Conservation (phyloP, 1,284 basidiomycete species). For the Mycena sp. region DNA sequence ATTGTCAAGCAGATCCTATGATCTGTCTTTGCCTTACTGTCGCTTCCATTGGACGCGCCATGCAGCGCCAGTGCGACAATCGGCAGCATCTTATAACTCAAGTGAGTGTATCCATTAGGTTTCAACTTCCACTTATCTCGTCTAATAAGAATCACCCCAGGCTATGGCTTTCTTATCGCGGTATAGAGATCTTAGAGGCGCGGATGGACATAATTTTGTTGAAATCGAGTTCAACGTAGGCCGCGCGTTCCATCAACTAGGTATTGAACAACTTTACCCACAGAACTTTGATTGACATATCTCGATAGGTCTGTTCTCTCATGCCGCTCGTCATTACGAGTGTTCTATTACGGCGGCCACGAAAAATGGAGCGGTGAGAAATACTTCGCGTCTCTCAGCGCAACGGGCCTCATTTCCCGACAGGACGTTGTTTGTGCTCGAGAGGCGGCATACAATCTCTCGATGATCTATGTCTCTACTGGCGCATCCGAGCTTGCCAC, state of each 20-base stretch:
- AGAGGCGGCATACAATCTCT: conserved; percentile 91
- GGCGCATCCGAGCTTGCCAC: conserved; percentile 77
- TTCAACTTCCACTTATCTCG: background rate
- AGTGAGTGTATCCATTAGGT: conserved; percentile 47
- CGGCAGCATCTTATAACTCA: conserved; percentile 87
- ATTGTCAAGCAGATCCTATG: conserved; percentile 85
- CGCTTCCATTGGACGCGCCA: conserved; percentile 87
- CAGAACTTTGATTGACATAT: too few relatives aligned
- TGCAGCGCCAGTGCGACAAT: conserved; percentile 96
- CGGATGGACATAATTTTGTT: conserved; percentile 56
- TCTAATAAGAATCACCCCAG: too few relatives aligned
- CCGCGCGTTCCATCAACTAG: conserved; percentile 89
- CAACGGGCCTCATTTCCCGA: too few relatives aligned
- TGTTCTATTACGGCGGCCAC: conserved; percentile 70
- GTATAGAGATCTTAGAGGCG: conserved; percentile 70
- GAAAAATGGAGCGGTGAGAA: background rate
- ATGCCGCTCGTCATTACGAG: conserved; percentile 88
- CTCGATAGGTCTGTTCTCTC: conserved; percentile 84
- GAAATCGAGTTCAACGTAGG: conserved; percentile 96
- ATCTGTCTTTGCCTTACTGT: conserved; percentile 86
- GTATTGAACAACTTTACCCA: too few relatives aligned
- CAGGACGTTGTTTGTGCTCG: conserved; percentile 61
- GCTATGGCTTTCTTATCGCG: conserved; percentile 84
- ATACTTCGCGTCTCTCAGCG: background rate
- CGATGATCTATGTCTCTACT: conserved; percentile 81